Evolutionary conservation across 139 green algal genomes (phyloP).

Genomic region (Parachlorella kessleri): DNA sequence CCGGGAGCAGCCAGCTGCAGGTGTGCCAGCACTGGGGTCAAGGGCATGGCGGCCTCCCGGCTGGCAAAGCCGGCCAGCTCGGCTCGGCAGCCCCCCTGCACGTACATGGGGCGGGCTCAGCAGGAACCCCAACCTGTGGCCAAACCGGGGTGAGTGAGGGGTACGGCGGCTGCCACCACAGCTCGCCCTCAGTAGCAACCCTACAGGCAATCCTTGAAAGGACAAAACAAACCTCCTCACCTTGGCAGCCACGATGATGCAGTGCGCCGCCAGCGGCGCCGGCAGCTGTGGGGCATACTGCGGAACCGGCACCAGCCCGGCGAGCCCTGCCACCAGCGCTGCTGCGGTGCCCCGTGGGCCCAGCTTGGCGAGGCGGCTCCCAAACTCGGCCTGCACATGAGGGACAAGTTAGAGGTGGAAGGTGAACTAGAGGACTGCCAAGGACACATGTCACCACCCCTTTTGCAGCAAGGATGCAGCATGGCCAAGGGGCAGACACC

Average conservation of each 20-base stretch:
- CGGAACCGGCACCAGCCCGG: background rate
- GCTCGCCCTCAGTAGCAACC: too few relatives aligned
- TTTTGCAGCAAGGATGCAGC: too few relatives aligned
- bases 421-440: too few relatives aligned
- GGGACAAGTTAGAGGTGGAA: too few relatives aligned
- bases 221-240: too few relatives aligned
- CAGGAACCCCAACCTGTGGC: too few relatives aligned
- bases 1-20: conserved; percentile 30
- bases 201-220: too few relatives aligned
- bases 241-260: background rate
- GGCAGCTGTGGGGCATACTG: background rate
- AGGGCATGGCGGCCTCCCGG: conserved; percentile 20
- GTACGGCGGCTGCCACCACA: too few relatives aligned
- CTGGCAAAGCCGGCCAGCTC: conserved; percentile 7
- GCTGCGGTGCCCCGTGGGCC: background rate
- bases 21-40: conserved; percentile 28
- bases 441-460: too few relatives aligned
- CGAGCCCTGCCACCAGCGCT: conserved; percentile 2
- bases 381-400: conserved; percentile 31
- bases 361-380: conserved; percentile 29
- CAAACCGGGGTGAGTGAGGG: too few relatives aligned
- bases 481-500: too few relatives aligned
- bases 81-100: conserved; percentile 28
- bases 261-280: background rate
- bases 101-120: conserved; percentile 9